These are phyloP conservation scores for Arachis stenosperma DNA, from an alignment of 306 rosid genomes.

Conservation along the genomic window DNA sequence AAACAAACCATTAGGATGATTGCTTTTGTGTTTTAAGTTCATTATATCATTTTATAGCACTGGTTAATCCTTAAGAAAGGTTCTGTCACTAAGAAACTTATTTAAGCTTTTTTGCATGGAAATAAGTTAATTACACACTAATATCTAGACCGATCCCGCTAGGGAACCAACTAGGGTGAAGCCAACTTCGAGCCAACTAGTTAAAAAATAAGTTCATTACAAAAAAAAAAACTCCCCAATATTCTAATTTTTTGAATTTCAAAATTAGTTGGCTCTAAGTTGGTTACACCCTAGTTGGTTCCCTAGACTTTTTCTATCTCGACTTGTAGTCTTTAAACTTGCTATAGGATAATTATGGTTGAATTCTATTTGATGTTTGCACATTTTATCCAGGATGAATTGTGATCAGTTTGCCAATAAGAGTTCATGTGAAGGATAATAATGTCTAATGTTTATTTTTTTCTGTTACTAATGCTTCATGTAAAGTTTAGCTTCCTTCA, in stretches of 20 bases:
- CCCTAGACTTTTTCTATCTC: no score
- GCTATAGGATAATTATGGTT: constrained; percentile 1
- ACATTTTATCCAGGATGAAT: constrained; percentile 22
- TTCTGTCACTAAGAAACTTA: neutral
- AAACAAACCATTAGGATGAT: constrained; percentile 31
- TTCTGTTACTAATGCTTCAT: neutral
- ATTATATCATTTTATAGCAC: constrained; percentile 24
- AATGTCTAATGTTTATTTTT: constrained; percentile 15
- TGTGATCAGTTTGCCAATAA: constrained; percentile 26
- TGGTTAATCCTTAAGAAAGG: neutral
- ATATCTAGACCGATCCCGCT: neutral
- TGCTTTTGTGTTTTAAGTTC: constrained; percentile 23
- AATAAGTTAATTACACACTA: neutral
- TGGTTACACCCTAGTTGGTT: no score
- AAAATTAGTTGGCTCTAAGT: no score
- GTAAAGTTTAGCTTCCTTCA: constrained; percentile 21
- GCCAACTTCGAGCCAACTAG: no score
- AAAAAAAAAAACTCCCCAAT: no score
- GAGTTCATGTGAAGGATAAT: neutral
- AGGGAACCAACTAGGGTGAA: no score
- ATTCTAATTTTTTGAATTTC: no score
- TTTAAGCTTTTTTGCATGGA: neutral
- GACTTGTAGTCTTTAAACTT: constrained; percentile 15
- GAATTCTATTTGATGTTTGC: constrained; percentile 24
- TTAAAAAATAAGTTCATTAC: no score